Conservation (phyloP, 2,329 filamentous ascomycete species). For the Aspergillus latus region DNA sequence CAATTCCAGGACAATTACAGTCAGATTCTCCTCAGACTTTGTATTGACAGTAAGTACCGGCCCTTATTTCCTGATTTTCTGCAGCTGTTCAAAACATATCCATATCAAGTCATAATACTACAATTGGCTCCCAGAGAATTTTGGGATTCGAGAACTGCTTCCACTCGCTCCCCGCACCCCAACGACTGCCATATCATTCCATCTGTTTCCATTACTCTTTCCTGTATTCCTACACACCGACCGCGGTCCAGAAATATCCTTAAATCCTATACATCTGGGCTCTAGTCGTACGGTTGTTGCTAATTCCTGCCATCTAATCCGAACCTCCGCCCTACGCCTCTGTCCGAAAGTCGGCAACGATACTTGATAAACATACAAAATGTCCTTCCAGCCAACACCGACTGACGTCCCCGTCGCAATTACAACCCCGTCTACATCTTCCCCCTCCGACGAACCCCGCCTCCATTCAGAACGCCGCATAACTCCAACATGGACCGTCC, state of each 20-base stretch:
- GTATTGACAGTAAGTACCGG: background rate
- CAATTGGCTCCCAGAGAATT: background rate
- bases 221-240: background rate
- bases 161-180: background rate
- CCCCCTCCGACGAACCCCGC: conserved; percentile 27
- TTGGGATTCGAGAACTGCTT: background rate
- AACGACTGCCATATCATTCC: background rate
- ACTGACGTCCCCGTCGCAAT: conserved; percentile 42
- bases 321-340: too few species aligned
- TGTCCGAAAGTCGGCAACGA: too few species aligned
- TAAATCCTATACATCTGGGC: background rate
- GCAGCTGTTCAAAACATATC: too few species aligned
- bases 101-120: too few species aligned
- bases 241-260: background rate
- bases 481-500: conserved; percentile 87
- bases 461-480: conserved; percentile 81
- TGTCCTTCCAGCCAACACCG: conserved; percentile 41
- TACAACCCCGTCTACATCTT: conserved; percentile 28
- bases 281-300: too few species aligned
- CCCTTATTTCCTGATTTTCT: background rate
- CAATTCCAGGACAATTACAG: background rate
- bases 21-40: background rate
- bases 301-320: too few species aligned
- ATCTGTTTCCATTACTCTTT: background rate
- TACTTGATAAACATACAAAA: conserved; percentile 12